Base-by-base conservation (phyloP, 2,329 filamentous ascomycete genomes). In the Byssothecium circinans region DNA sequence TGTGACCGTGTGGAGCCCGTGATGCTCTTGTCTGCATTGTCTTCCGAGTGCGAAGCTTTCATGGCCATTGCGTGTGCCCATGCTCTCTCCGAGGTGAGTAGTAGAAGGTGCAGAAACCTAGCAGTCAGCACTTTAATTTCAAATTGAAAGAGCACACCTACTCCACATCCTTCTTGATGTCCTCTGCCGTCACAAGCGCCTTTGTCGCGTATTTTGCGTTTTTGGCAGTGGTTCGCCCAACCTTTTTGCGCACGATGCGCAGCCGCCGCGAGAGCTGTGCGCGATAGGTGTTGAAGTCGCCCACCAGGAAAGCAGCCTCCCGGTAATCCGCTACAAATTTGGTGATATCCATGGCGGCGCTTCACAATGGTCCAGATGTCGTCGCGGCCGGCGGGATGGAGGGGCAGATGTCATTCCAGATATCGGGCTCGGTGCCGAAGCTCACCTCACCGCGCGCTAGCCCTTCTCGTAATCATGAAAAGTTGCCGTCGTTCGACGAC, bases 61-160 rank as follows among this genome's bases (percentile, higher is more conserved):
- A 96, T 90, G 67, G 88, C 85, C 91, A 97, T 95, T 48, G 91
- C 92, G 71, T 96, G 87, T 30, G 94, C 92, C 89, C 91, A 97
- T 42, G 91, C 89, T 55, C 94, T 83, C 75, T 99, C 94, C 51
- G 91, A 85, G 32, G 85, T 88, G 64, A 96, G 83, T 47, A 99
- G 80, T 25, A 92, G 78, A n/a, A 96, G 78, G 25, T 63, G 61
- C 17, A 66, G 62, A 38, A 59, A 62, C 49, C 62, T 65, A 42
- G 12, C n/a, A 29, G 10, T 49, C 11, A 49, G 37, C 35, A 43
- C 11, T 11, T 41, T 15, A n/a, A 29, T 1, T 7, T 36, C 15
- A 10, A 10, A 32, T 19, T 18, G 25, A 4, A 8, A 12, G 7
- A 12, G 29, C 12, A 32, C 29, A 23, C 82, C 61, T 83, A 96